Evolutionary conservation across 805 yeast genomes (phyloP), one percentile per base, ranked within the genome.

Genomic region (Kuraishia hungarica): DNA sequence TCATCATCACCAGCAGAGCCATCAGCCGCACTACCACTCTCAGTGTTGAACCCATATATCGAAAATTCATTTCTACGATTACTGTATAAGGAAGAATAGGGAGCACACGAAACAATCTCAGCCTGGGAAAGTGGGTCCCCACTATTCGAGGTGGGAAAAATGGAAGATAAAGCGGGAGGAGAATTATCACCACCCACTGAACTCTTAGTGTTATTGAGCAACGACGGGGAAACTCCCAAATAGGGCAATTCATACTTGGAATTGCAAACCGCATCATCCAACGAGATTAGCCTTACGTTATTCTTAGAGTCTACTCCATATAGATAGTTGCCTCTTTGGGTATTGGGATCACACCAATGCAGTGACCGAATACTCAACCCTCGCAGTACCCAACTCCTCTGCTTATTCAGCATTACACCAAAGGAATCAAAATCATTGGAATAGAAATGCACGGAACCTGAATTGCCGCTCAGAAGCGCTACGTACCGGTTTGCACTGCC

Each of bases 371-470:
- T 23, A 15, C 67, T 65, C 10, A 62, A 52, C 47, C 67, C 63
- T 2, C 84, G 75, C 48, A 80, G 61, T 46, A 79, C 73, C 84
- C 84, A 81, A 26, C 72, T 67, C 63, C 71, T 48, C 58, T 23
- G 21, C 51, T 62, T 61, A 54, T 50, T 61, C 59, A 28, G 53
- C 35, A 4, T 39, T 48, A 20, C 49, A 17, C 52, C 20, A 55
- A 54, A n/a, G 46, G 60, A 29, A 58, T 62, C 51, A 19, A 58
- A 60, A 63, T 77, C 76, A 57, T 76, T 78, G 54, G 75, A 75
- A 63, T 79, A 85, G 77, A 85, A 82, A 61, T 85, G 90, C 20
- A 86, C 66, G 0, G 87, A 77, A 0, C 90, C 90, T 15, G 79
- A 72, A 3, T 73, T 66, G 54, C 72, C 70, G 24, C 85, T 84